Conservation (phyloP, 2,329 filamentous ascomycete genomes). For the Teratosphaeria nubilosa region DNA sequence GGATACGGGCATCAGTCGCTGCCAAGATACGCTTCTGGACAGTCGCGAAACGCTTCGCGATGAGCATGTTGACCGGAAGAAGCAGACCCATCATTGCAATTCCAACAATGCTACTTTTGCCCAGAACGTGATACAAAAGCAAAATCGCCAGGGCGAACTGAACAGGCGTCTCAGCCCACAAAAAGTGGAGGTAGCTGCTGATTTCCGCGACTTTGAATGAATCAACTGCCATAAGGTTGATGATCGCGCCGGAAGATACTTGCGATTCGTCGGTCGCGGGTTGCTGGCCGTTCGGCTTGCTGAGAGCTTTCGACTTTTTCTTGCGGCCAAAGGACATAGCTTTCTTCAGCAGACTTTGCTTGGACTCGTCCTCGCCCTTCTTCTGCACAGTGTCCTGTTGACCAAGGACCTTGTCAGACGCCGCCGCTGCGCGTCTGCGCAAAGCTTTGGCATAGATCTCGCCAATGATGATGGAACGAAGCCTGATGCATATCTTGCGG, state of each 20-base stretch:
- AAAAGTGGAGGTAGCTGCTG: conserved; percentile 87
- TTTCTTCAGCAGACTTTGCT: conserved; percentile 34
- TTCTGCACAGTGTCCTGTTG: conserved; percentile 30
- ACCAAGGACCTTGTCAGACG: conserved; percentile 62
- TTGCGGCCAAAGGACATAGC: conserved; percentile 50
- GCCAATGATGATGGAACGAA: conserved; percentile 90
- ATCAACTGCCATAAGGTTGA: conserved; percentile 98
- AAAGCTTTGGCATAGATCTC: conserved; percentile 96
- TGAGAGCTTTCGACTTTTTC: conserved; percentile 42
- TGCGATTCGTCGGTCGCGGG: conserved; percentile 45
- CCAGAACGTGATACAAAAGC: conserved; percentile 82
- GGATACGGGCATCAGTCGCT: conserved; percentile 89
- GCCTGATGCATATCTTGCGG: conserved; percentile 83
- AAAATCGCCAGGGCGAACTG: conserved; percentile 73
- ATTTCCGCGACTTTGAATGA: conserved; percentile 97
- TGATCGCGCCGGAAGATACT: conserved; percentile 93
- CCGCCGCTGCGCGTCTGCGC: conserved; percentile 68
- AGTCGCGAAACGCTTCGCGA: conserved; percentile 73
- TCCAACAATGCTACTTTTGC: conserved; percentile 85
- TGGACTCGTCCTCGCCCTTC: conserved; percentile 34
- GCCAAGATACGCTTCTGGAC: conserved; percentile 87
- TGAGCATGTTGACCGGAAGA: conserved; percentile 79
- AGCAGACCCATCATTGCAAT: conserved; percentile 83
- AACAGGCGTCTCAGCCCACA: conserved; percentile 84
- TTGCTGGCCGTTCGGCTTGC: conserved; percentile 27